Percentiles rank a stretch among this genome's conserved stretches.
phyloP scores from a whole-genome alignment of 192 early-diverging fungal species.

The Coemansia sp. region DNA sequence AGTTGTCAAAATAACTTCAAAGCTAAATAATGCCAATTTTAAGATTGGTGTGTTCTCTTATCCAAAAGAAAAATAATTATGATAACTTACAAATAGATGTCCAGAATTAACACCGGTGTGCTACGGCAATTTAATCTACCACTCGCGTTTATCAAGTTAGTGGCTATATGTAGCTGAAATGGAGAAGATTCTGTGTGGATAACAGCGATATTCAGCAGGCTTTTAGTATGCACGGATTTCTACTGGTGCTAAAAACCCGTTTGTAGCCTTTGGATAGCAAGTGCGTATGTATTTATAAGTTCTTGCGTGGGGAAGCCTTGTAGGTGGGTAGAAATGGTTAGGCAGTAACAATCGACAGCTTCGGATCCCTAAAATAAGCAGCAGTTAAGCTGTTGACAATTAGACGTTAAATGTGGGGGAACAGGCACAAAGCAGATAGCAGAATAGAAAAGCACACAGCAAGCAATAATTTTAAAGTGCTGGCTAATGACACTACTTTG shows the following conservation, averaged over 20 bases:
- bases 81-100: background rate
- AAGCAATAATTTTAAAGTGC: background rate
- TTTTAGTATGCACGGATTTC: background rate
- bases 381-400: background rate
- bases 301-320: background rate
- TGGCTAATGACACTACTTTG: background rate
- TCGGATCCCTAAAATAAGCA: background rate
- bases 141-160: background rate
- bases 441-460: background rate
- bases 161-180: background rate
- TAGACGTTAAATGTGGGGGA: background rate
- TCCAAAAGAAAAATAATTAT: background rate
- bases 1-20: constrained; percentile 21
- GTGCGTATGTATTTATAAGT: constrained; percentile 7
- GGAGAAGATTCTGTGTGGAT: background rate
- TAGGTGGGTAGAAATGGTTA: background rate
- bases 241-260: constrained; percentile 28
- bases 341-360: background rate
- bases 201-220: background rate
- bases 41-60: background rate
- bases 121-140: background rate
- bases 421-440: background rate
- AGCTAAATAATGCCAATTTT: background rate
- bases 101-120: background rate
- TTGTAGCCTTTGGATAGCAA: background rate